phyloP scores from a whole-genome alignment of 2,329 filamentous ascomycete species.

The Falciphora oryzae region DNA sequence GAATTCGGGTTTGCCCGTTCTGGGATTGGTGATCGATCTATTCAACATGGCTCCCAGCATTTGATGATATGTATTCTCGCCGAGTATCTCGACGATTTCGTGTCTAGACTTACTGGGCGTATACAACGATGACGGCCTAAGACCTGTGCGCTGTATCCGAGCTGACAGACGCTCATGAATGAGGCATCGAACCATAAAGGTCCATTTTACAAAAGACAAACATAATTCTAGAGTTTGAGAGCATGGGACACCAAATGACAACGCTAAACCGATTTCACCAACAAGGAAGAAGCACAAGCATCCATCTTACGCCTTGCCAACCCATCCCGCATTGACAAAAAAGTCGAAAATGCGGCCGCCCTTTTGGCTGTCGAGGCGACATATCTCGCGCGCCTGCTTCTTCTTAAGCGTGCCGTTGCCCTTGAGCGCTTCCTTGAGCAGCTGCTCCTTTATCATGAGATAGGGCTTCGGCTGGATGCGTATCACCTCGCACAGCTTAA shows the following conservation, averaged over 20 bases:
- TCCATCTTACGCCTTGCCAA: constrained; percentile 63
- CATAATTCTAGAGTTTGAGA: neutral
- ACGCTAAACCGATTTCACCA: neutral
- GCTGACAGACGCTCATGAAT: too few species aligned
- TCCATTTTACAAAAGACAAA: neutral
- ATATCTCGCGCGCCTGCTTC: constrained; percentile 86
- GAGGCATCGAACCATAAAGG: too few species aligned
- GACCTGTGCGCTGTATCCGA: too few species aligned
- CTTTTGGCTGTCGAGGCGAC: constrained; percentile 77
- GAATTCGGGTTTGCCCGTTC: too few species aligned
- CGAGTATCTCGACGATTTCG: too few species aligned
- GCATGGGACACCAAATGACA: neutral
- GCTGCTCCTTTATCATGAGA: constrained; percentile 84
- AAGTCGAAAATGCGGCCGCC: constrained; percentile 87
- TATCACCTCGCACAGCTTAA: constrained; percentile 77
- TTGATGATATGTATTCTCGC: too few species aligned
- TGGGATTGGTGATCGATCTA: too few species aligned
- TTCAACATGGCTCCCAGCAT: too few species aligned
- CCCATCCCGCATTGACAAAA: constrained; percentile 88
- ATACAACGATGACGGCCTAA: too few species aligned
- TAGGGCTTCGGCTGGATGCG: constrained; percentile 92
- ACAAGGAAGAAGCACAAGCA: neutral
- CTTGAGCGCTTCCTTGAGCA: constrained; percentile 88
- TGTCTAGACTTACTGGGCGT: too few species aligned
- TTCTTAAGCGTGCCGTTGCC: constrained; percentile 85